Percentiles rank a stretch among this genome's conserved stretches.
phyloP scores from a whole-genome alignment of 2,329 filamentous ascomycete genomes.

The Colletotrichum cordylinicola region DNA sequence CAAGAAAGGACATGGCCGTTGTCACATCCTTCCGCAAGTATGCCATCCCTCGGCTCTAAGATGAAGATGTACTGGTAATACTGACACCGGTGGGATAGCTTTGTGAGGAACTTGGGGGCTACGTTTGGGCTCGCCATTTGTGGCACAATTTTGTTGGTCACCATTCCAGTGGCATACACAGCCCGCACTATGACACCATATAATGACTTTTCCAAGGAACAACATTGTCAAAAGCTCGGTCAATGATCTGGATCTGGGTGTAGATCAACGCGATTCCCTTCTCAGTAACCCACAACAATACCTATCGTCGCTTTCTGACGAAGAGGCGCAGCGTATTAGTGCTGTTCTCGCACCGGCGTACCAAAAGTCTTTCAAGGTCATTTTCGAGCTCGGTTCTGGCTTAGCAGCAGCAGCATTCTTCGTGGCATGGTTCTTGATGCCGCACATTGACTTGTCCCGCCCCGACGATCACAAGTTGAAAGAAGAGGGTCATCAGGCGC shows the following conservation, averaged over 20 bases:
- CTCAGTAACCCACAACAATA: conserved; percentile 39
- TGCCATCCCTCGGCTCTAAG: background rate
- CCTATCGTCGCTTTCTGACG: conserved; percentile 28
- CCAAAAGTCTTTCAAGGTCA: conserved; percentile 38
- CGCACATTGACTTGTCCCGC: conserved; percentile 40
- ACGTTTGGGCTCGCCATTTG: conserved; percentile 45
- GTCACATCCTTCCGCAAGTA: conserved; percentile 49
- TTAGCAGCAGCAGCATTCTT: conserved; percentile 40
- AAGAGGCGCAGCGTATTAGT: conserved; percentile 34
- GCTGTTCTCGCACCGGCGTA: conserved; percentile 41
- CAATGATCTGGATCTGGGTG: conserved; percentile 28
- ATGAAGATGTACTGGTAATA: background rate
- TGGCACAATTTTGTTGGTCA: conserved; percentile 42
- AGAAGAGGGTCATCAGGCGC: conserved; percentile 21
- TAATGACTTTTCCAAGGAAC: conserved; percentile 33
- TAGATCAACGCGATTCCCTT: conserved; percentile 27
- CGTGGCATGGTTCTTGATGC: conserved; percentile 42
- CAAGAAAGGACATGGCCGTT: conserved; percentile 50
- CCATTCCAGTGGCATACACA: background rate
- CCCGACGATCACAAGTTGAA: conserved; percentile 43
- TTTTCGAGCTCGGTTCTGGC: conserved; percentile 41
- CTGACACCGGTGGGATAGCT: conserved; percentile 28
- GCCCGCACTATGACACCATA: background rate
- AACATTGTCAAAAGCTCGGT: conserved; percentile 38
- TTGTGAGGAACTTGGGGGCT: conserved; percentile 43